Conservation (phyloP, 2,329 filamentous ascomycete genomes). For the Trichoderma endophyticum region DNA sequence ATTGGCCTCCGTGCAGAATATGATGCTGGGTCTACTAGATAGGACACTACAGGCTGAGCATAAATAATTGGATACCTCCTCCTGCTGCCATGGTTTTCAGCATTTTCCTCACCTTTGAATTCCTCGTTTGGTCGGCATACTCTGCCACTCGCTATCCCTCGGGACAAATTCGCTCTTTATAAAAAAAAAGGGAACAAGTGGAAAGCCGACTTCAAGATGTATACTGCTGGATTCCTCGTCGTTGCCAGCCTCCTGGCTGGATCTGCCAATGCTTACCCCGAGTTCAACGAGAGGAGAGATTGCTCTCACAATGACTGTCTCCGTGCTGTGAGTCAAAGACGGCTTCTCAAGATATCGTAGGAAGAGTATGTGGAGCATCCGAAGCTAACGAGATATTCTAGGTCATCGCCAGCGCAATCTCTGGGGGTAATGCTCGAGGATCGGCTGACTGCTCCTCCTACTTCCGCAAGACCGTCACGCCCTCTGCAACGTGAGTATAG, state of each 20-base stretch:
- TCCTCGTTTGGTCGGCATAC: background rate
- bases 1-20: background rate
- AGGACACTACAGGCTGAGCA: background rate
- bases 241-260: background rate
- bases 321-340: background rate
- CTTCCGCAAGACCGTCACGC: background rate
- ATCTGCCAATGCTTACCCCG: background rate
- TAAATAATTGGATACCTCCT: background rate
- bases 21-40: background rate
- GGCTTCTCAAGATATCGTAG: background rate
- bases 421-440: background rate
- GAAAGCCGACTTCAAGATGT: background rate
- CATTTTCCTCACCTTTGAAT: background rate
- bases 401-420: background rate
- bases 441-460: background rate
- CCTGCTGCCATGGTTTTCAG: background rate
- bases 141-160: background rate
- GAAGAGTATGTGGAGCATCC: background rate
- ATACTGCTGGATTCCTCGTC: background rate
- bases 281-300: background rate
- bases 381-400: background rate
- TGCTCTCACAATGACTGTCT: background rate
- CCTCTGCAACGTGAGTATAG: background rate
- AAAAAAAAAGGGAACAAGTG: background rate
- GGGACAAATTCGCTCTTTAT: background rate